Base-by-base conservation (phyloP, 1,139 yeast genomes). In the Pichia sp. region DNA sequence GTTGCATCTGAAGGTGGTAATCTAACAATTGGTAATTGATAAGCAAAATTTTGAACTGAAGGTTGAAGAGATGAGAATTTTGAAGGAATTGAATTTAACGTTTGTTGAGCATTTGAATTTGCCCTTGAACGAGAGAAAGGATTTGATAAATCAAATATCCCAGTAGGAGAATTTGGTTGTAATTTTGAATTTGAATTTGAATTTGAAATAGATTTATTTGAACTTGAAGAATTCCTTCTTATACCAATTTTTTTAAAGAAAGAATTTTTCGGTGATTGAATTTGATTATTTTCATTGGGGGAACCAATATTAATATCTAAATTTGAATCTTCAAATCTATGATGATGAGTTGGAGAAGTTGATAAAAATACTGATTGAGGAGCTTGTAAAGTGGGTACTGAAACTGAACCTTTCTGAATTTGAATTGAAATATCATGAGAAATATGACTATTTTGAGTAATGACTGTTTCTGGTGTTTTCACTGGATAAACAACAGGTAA, bases 1-100 rank as follows among this genome's bases (percentile, higher is more conserved):
- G 78, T 68, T 1, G 88, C 85, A 50, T 73, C 72, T n/a, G 79
- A 73, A 1, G 95, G 95, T 1, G 96, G 95, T 0, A 84, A 74
- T 47, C 95, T 68, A 5, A 85, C 78, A 54, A 77, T 69, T 3
- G 79, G 79, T 34, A 75, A 54, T 35, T 63, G 62, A 50, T 66
- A 72, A 34, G 55, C 54, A 31, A 62, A 64, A 37, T 62, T 53
- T 35, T 39, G 39, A 15, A 38, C 15, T 3, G 37, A 21, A 20
- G 39, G 42, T 19, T 14, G 7, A 9, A 30, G 25, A 10, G 39
- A 10, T 23, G 14, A 28, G 22, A 21, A 9, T 28, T 28, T 17
- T 19, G n/a, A 7, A 34, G 25, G 20, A 8, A 15, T 34, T 34
- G 10, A 17, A 20, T 31, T 31, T 8, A 31, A 11, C 11, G 11